phyloP scores from a whole-genome alignment of 2,329 filamentous ascomycete genomes.

The Alternaria arbusti region DNA sequence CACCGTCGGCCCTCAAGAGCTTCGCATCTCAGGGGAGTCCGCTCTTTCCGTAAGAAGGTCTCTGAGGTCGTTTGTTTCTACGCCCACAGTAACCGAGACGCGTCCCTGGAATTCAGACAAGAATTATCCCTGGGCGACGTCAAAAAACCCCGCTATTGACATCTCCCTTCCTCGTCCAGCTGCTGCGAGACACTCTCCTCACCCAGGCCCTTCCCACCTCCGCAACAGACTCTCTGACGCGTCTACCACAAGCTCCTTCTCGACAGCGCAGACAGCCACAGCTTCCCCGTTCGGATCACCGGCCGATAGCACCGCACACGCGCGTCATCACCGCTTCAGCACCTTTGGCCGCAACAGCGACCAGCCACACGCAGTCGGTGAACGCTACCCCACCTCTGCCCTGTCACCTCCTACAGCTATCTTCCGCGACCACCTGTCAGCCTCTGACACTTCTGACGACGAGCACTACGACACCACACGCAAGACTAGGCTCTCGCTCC shows the following conservation, averaged over 20 bases:
- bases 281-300: constrained; percentile 20
- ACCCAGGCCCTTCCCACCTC: constrained; percentile 38
- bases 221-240: constrained; percentile 37
- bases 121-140: constrained; percentile 55
- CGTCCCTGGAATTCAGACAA: constrained; percentile 57
- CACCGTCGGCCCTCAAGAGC: constrained; percentile 24
- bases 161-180: constrained; percentile 51
- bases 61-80: constrained; percentile 32
- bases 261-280: constrained; percentile 17
- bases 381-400: constrained; percentile 57
- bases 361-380: constrained; percentile 50
- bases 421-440: constrained; percentile 32
- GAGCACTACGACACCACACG: constrained; percentile 28
- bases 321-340: constrained; percentile 26
- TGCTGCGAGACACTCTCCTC: constrained; percentile 33
- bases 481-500: constrained; percentile 31
- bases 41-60: constrained; percentile 34
- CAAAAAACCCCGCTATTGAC: constrained; percentile 44
- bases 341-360: constrained; percentile 32
- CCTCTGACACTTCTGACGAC: constrained; percentile 37
- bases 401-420: constrained; percentile 50
- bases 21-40: constrained; percentile 26
- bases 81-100: constrained; percentile 42
- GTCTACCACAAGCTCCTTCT: constrained; percentile 30
- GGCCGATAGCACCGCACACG: constrained; percentile 19